A percentile compares a stretch with the other conserved stretches of the same genome.
Conservation (phyloP, 2,329 filamentous ascomycete species). For the Waltergamsia citrina region DNA sequence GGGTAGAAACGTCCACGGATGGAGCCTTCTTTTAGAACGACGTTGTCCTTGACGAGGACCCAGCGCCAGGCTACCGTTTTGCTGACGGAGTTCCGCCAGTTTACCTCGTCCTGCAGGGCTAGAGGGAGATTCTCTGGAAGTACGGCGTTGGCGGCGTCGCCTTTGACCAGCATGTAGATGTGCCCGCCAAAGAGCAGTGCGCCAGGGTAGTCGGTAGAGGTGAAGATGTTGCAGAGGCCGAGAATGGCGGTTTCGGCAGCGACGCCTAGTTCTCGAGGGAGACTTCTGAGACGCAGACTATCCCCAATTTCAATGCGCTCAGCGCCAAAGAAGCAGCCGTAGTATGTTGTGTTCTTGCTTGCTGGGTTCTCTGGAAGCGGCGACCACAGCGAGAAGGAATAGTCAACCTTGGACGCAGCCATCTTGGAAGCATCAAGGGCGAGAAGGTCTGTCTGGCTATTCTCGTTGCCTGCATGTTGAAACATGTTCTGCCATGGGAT, state of each 20-base stretch:
- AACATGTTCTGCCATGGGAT: slow-evolving; percentile 32
- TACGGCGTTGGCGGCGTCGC: slow-evolving; percentile 15
- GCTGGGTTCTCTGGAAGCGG: slow-evolving; percentile 18
- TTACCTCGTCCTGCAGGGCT: slow-evolving; percentile 27
- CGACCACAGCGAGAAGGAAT: slow-evolving; percentile 39
- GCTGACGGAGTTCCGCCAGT: slow-evolving; percentile 26
- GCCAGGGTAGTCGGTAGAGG: slow-evolving; percentile 21
- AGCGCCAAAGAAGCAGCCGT: slow-evolving; percentile 40
- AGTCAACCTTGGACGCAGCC: slow-evolving; percentile 37
- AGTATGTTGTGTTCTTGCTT: slow-evolving; percentile 25
- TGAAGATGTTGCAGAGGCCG: slow-evolving; percentile 30
- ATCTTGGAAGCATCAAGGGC: slow-evolving; percentile 41
- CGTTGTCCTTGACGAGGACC: slow-evolving; percentile 32
- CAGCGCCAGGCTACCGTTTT: slow-evolving; percentile 22
- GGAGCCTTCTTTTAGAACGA: slow-evolving; percentile 34
- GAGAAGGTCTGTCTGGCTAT: slow-evolving; percentile 26
- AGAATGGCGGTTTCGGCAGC: slow-evolving; percentile 21
- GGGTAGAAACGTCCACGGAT: slow-evolving; percentile 51
- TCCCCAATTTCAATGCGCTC: slow-evolving; percentile 39
- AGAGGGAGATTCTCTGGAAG: slow-evolving; percentile 26
- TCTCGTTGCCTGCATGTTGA: slow-evolving; percentile 18
- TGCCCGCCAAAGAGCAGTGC: slow-evolving; percentile 29
- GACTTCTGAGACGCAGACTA: slow-evolving; percentile 35
- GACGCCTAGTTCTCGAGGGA: slow-evolving; percentile 24
- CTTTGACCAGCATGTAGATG: slow-evolving; percentile 24